Evolutionary conservation across 495 filamentous ascomycete genomes (phyloP).

Genomic region (Immersiella caudata): DNA sequence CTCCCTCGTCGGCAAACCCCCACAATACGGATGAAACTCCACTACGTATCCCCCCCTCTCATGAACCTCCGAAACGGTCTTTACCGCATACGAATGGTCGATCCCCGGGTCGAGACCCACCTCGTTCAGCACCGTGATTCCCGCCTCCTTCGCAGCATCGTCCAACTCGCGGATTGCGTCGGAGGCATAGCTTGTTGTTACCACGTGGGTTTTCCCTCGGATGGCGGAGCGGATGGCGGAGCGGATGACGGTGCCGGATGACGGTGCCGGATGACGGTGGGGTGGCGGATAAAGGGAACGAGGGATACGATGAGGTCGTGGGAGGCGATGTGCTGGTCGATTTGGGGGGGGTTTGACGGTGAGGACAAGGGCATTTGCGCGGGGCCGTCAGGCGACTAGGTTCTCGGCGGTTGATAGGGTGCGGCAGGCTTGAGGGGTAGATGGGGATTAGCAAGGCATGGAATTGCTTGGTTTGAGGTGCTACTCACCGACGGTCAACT

Average conservation of each 20-base stretch:
- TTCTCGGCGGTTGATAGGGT: not conserved
- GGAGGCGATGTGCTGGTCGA: not conserved
- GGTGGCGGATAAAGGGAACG: not conserved
- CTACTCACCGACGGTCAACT: not conserved
- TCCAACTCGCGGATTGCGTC: not conserved
- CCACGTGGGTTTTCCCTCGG: not conserved
- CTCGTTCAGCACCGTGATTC: slow-evolving; percentile 5
- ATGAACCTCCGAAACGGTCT: slow-evolving; percentile 7
- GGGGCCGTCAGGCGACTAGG: not conserved
- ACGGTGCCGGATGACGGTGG: slow-evolving; percentile 3
- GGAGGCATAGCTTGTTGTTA: slow-evolving; percentile 8
- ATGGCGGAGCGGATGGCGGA: not conserved
- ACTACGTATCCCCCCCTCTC: slow-evolving; percentile 6
- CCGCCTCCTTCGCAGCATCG: not conserved
- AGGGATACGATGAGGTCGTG: slow-evolving; percentile 10
- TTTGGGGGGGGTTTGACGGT: not conserved
- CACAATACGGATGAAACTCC: slow-evolving; percentile 4
- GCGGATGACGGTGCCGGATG: too few relatives aligned
- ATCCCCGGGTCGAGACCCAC: not conserved
- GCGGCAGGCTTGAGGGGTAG: slow-evolving; percentile 6
- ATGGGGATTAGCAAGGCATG: not conserved
- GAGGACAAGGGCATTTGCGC: not conserved
- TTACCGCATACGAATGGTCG: slow-evolving; percentile 9
- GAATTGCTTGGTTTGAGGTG: too few relatives aligned
- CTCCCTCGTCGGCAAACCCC: not conserved